phyloP scores from a whole-genome alignment of 2,329 filamentous ascomycete genomes.

The Phaeoacremonium minimum region DNA sequence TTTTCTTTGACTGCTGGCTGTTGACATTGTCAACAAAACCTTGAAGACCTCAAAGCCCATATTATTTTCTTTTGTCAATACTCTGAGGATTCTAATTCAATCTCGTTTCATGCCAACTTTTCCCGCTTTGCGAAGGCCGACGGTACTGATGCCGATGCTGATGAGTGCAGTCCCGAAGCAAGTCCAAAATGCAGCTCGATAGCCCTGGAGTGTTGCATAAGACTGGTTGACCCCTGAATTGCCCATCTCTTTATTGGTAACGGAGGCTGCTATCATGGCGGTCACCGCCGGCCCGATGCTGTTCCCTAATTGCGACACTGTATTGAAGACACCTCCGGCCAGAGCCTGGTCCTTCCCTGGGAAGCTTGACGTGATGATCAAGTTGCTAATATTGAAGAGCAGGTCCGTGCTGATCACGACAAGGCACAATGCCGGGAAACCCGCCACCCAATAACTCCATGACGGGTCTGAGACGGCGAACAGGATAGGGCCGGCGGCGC shows the following conservation, averaged over 20 bases:
- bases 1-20: no score
- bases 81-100: no score
- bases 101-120: no score
- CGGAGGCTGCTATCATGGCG: conserved; percentile 39
- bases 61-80: no score
- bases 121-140: neutral
- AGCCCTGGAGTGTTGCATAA: conserved; percentile 41
- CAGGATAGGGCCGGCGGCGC: conserved; percentile 39
- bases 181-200: conserved; percentile 47
- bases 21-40: no score
- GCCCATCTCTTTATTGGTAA: conserved; percentile 30
- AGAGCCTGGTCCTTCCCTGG: conserved; percentile 49
- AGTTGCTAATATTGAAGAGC: conserved; percentile 48
- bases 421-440: conserved; percentile 36
- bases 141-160: conserved; percentile 1
- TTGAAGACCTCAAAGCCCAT: no score
- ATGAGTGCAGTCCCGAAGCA: conserved; percentile 39
- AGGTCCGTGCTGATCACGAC: conserved; percentile 38
- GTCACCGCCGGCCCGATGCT: conserved; percentile 46
- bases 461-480: conserved; percentile 44
- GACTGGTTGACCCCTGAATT: conserved; percentile 11
- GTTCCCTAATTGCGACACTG: conserved; percentile 51
- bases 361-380: conserved; percentile 50
- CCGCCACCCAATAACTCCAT: conserved; percentile 45
- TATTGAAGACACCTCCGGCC: conserved; percentile 57